Conservation (phyloP, 2,329 filamentous ascomycete genomes). For the Pseudogymnoascus sp. region DNA sequence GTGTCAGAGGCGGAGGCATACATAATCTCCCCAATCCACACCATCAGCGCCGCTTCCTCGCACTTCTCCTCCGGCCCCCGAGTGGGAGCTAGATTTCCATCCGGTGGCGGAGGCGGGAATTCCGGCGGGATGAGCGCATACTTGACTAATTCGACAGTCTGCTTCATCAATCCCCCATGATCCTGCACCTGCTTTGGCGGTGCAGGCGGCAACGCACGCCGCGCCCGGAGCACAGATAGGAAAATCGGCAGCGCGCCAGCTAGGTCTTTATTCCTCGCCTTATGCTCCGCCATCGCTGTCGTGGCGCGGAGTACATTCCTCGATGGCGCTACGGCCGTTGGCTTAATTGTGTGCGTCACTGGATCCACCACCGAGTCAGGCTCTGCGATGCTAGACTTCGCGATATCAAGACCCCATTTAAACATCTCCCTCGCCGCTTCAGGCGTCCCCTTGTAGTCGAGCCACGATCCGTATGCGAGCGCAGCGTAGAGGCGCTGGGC, state of each 20-base stretch:
- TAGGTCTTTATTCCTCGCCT: slow-evolving; percentile 60
- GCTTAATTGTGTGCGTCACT: slow-evolving; percentile 54
- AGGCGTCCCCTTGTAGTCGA: slow-evolving; percentile 64
- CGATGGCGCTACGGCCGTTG: slow-evolving; percentile 50
- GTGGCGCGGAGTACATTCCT: slow-evolving; percentile 67
- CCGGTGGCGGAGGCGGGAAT: slow-evolving; percentile 62
- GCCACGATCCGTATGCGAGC: slow-evolving; percentile 74
- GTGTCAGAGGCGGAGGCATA: slow-evolving; percentile 51
- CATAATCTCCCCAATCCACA: slow-evolving; percentile 90
- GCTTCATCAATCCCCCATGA: slow-evolving; percentile 17
- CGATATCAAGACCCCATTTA: slow-evolving; percentile 66
- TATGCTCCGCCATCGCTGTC: slow-evolving; percentile 70
- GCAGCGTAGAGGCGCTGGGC: slow-evolving; percentile 74
- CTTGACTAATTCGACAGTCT: slow-evolving; percentile 24
- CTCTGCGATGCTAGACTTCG: slow-evolving; percentile 46
- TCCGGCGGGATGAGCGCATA: slow-evolving; percentile 39
- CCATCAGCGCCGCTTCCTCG: slow-evolving; percentile 76
- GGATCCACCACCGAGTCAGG: slow-evolving; percentile 45
- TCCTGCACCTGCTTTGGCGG: slow-evolving; percentile 19
- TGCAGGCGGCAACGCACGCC: slow-evolving; percentile 47
- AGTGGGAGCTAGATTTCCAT: slow-evolving; percentile 59
- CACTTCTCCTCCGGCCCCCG: slow-evolving; percentile 61
- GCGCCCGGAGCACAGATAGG: slow-evolving; percentile 72
- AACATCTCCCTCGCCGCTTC: slow-evolving; percentile 65
- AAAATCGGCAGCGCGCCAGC: slow-evolving; percentile 71